These are phyloP conservation scores for Termitomyces sp. DNA, from an alignment of 768 basidiomycete species.

Conservation along the genomic window DNA sequence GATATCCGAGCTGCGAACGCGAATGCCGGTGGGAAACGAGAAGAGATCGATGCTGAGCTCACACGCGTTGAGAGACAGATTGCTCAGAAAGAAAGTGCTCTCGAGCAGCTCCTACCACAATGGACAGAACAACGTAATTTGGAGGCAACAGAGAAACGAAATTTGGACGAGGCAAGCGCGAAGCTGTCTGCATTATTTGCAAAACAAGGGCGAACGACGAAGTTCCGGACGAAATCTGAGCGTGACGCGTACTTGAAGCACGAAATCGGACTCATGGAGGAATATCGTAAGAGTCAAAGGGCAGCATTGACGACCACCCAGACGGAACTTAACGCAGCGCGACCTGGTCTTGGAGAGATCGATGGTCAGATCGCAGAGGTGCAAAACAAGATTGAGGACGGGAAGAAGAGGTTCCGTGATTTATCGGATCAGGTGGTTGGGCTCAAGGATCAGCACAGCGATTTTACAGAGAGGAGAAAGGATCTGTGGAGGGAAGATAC, in stretches of 20 bases:
- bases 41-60: slow-evolving; percentile 65
- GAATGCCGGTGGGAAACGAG: slow-evolving; percentile 60
- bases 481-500: slow-evolving; percentile 95
- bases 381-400: slow-evolving; percentile 61
- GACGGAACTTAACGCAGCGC: slow-evolving; percentile 45
- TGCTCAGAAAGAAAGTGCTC: slow-evolving; percentile 50
- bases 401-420: slow-evolving; percentile 51
- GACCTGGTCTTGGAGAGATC: slow-evolving; percentile 49
- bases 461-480: slow-evolving; percentile 78
- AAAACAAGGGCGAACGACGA: slow-evolving; percentile 86
- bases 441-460: slow-evolving; percentile 67
- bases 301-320: slow-evolving; percentile 52
- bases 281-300: slow-evolving; percentile 54
- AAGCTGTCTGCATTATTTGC: slow-evolving; percentile 73
- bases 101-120: slow-evolving; percentile 65
- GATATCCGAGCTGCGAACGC: slow-evolving; percentile 71
- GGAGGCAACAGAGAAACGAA: slow-evolving; percentile 55
- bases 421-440: slow-evolving; percentile 55
- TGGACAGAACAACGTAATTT: slow-evolving; percentile 58
- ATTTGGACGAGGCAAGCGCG: slow-evolving; percentile 72
- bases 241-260: slow-evolving; percentile 79
- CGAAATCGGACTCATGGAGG: slow-evolving; percentile 71
- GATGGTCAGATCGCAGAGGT: slow-evolving; percentile 56
- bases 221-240: slow-evolving; percentile 80
- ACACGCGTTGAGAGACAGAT: slow-evolving; percentile 57